Percentiles rank a stretch among this genome's conserved stretches.
Evolutionary conservation across 768 basidiomycete genomes (phyloP).

Genomic region (Pisolithus microcarpus): DNA sequence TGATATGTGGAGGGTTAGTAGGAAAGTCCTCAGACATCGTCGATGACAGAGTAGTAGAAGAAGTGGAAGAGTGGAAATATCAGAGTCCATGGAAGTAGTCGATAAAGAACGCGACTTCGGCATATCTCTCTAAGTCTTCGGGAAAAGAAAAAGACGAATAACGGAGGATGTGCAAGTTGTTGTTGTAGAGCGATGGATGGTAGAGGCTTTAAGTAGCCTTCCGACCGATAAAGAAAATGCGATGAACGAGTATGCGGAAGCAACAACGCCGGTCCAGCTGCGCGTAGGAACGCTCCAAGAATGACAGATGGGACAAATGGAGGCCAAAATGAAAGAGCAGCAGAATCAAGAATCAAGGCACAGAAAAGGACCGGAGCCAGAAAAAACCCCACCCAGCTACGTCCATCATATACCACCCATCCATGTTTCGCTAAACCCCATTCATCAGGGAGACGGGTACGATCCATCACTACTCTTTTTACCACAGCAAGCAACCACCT

Average conservation of each 20-base stretch:
- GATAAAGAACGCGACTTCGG: conserved; percentile 16
- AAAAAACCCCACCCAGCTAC: background rate
- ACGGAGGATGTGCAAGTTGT: background rate
- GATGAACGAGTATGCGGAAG: background rate
- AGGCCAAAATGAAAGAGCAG: background rate
- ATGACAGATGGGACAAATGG: conserved; percentile 4
- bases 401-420: background rate
- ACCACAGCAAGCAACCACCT: conserved; percentile 8
- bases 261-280: conserved; percentile 8
- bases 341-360: background rate
- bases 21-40: conserved; percentile 18
- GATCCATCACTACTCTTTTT: background rate
- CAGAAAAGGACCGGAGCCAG: background rate
- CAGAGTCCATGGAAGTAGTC: conserved; percentile 12
- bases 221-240: background rate
- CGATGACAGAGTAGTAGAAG: conserved; percentile 34
- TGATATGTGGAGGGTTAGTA: conserved; percentile 30
- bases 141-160: background rate
- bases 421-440: background rate
- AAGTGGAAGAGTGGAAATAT: conserved; percentile 17
- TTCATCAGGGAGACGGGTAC: background rate
- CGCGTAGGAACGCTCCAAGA: conserved; percentile 10
- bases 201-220: conserved; percentile 17
- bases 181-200: background rate
- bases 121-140: background rate